Evolutionary conservation across 371 early-diverging fungal species (phyloP).

Genomic region (Sporodiniella umbellata): DNA sequence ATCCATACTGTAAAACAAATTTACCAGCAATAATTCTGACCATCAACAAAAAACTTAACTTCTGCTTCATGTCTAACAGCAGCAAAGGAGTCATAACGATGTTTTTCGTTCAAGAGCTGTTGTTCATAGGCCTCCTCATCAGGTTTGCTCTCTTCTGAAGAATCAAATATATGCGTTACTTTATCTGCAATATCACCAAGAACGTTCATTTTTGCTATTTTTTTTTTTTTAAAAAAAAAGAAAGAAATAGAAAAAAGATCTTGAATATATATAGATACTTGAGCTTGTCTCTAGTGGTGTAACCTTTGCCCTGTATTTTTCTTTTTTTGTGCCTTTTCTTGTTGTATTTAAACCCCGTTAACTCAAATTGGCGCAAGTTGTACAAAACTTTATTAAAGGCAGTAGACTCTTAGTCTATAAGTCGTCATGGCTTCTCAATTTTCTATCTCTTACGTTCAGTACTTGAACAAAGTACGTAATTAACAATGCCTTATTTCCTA

Average conservation of each 20-base stretch:
- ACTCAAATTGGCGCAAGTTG: neutral
- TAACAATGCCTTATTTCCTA: no score
- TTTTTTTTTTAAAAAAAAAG: neutral
- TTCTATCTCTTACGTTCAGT: no score
- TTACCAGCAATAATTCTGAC: slow-evolving; percentile 76
- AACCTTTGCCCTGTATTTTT: slow-evolving; percentile 1
- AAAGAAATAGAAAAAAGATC: neutral
- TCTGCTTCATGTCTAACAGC: slow-evolving; percentile 68
- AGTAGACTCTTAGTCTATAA: no score
- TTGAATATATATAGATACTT: neutral
- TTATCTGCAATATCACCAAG: slow-evolving; percentile 23
- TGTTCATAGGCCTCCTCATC: slow-evolving; percentile 28
- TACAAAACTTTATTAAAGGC: neutral
- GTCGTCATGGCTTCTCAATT: no score
- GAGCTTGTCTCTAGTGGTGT: neutral
- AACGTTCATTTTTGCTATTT: slow-evolving; percentile 19
- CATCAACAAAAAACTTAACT: slow-evolving; percentile 78
- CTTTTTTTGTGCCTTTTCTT: slow-evolving; percentile 1
- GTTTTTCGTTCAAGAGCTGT: slow-evolving; percentile 32
- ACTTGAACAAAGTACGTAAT: no score
- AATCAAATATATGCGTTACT: slow-evolving; percentile 26
- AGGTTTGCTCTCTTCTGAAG: slow-evolving; percentile 5
- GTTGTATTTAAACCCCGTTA: neutral
- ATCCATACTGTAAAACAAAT: no score
- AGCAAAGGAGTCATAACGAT: slow-evolving; percentile 81